Conservation (phyloP, 176 grass and related monocot genomes). For the Rhynchospora pubera region DNA sequence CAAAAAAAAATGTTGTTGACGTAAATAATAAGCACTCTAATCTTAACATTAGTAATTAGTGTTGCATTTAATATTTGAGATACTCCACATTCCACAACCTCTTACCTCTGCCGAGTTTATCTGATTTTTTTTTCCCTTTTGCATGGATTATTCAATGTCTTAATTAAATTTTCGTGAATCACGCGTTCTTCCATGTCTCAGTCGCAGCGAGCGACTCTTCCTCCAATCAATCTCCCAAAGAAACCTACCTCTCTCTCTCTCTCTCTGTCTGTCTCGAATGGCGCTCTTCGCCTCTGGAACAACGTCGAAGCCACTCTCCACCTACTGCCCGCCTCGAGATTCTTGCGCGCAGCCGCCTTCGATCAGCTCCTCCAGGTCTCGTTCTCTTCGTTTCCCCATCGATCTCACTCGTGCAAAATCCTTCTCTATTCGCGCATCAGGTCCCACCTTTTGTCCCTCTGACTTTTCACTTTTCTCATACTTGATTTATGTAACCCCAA, state of each 20-base stretch:
- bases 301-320: neutral
- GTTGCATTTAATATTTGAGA: no score
- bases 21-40: no score
- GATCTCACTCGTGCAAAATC: neutral
- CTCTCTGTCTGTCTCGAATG: neutral
- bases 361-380: constrained; percentile 4
- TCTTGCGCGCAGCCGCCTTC: neutral
- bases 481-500: neutral
- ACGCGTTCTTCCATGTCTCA: neutral
- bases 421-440: constrained; percentile 11
- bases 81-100: no score
- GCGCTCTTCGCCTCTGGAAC: constrained; percentile 13
- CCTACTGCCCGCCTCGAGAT: neutral
- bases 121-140: no score
- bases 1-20: no score
- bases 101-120: no score
- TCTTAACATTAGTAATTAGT: no score
- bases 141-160: no score
- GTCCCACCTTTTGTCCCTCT: neutral
- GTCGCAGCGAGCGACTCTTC: neutral
- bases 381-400: constrained; percentile 12
- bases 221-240: neutral
- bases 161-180: neutral
- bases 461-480: neutral
- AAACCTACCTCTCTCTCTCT: neutral